phyloP scores from a whole-genome alignment of 495 filamentous ascomycete species.

The Annulohypoxylon maeteangense region DNA sequence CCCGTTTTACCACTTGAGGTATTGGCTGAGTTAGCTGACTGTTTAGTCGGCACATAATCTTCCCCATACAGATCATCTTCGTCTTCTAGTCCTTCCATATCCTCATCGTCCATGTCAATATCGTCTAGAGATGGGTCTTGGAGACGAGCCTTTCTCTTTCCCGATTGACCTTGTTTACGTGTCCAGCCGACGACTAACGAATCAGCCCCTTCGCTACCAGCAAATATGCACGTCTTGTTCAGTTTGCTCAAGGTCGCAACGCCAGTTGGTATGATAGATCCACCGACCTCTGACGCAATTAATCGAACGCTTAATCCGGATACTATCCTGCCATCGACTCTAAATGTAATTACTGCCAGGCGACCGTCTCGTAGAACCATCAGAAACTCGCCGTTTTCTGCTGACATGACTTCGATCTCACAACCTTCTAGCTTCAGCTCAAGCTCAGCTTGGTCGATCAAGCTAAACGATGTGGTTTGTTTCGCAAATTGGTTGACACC shows the following conservation, averaged over 20 bases:
- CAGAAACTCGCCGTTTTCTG: conserved; percentile 81
- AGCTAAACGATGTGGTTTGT: conserved; percentile 77
- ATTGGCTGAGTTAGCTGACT: conserved; percentile 25
- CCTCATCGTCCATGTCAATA: conserved; percentile 66
- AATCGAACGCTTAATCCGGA: conserved; percentile 79
- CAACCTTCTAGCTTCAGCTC: conserved; percentile 85
- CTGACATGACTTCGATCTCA: conserved; percentile 76
- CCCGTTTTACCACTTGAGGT: conserved; percentile 57
- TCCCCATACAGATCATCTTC: conserved; percentile 76
- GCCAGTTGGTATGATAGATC: conserved; percentile 66
- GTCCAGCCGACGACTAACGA: conserved; percentile 85
- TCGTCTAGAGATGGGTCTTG: conserved; percentile 49
- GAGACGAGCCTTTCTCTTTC: conserved; percentile 60
- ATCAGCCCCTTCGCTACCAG: conserved; percentile 86
- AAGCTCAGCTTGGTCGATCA: conserved; percentile 87
- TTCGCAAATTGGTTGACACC: conserved; percentile 93
- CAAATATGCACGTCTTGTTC: conserved; percentile 77
- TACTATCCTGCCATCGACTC: conserved; percentile 90
- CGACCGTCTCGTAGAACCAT: conserved; percentile 83
- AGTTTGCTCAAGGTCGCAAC: conserved; percentile 77
- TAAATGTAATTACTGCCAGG: conserved; percentile 81
- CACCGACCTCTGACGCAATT: conserved; percentile 68
- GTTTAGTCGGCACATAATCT: conserved; percentile 56
- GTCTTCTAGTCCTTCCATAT: conserved; percentile 66
- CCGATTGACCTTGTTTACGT: conserved; percentile 62